Conservation (phyloP, 176 grass and related monocot genomes). For the Neostapfia colusana region DNA sequence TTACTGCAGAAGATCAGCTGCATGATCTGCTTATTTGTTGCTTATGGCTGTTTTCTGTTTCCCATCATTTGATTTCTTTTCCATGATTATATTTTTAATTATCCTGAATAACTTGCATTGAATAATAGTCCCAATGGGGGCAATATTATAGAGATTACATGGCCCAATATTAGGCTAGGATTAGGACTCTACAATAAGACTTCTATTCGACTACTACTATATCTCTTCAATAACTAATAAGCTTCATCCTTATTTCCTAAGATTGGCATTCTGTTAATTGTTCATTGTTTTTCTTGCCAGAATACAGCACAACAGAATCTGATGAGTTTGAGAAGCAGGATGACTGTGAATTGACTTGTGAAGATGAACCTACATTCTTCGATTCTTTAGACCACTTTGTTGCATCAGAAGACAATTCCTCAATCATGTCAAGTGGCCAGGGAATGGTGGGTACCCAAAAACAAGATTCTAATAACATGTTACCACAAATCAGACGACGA, state of each 20-base stretch:
- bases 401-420: constrained; percentile 47
- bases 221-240: constrained; percentile 14
- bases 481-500: constrained; percentile 51
- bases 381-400: constrained; percentile 55
- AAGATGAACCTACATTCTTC: constrained; percentile 61
- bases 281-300: constrained; percentile 42
- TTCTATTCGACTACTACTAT: too few relatives aligned
- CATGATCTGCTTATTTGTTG: constrained; percentile 22
- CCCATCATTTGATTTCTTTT: not conserved
- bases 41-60: constrained; percentile 10
- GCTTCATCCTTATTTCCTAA: constrained; percentile 20
- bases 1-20: constrained; percentile 17
- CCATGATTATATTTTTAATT: constrained; percentile 4
- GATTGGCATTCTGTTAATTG: constrained; percentile 30
- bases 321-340: constrained; percentile 75
- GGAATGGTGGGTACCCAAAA: constrained; percentile 46
- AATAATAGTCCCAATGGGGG: too few relatives aligned
- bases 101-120: constrained; percentile 14
- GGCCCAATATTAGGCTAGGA: too few relatives aligned
- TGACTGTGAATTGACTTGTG: constrained; percentile 54
- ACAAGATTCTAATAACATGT: constrained; percentile 35
- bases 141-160: too few relatives aligned
- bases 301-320: constrained; percentile 79
- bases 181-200: too few relatives aligned
- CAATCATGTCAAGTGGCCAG: constrained; percentile 39